These are phyloP conservation scores for Olyra latifolia DNA, from an alignment of 176 grass and related monocot genomes.

Conservation along the genomic window DNA sequence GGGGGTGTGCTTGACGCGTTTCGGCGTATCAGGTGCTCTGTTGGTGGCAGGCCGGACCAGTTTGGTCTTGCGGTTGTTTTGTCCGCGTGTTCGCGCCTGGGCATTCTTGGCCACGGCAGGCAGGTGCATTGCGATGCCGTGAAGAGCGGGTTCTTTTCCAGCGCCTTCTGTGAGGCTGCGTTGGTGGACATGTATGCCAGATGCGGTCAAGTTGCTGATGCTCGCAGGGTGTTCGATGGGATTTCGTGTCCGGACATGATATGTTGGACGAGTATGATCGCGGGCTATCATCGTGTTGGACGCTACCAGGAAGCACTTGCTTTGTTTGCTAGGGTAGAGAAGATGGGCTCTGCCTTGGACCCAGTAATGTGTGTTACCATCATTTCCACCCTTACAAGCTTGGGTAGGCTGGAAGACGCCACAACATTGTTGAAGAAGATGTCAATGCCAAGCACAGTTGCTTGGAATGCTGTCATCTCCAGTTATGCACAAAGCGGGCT, in stretches of 20 bases:
- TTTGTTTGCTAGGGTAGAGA: conserved; percentile 51
- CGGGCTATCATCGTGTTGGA: conserved; percentile 43
- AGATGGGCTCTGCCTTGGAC: conserved; percentile 35
- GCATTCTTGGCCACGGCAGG: conserved; percentile 26
- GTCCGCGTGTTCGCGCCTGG: conserved; percentile 43
- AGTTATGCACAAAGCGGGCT: conserved; percentile 41
- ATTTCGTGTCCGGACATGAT: conserved; percentile 45
- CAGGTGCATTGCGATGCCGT: conserved; percentile 52
- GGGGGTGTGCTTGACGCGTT: conserved; percentile 43
- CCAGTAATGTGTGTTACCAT: conserved; percentile 38
- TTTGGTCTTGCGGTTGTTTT: conserved; percentile 54
- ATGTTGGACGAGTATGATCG: conserved; percentile 69
- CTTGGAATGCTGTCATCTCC: conserved; percentile 77
- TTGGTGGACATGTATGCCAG: conserved; percentile 65
- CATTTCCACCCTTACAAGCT: conserved; percentile 53
- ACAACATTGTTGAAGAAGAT: conserved; percentile 42
- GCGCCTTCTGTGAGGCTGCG: conserved; percentile 48
- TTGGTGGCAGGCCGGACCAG: conserved; percentile 34
- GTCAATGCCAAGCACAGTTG: conserved; percentile 32
- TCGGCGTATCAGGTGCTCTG: conserved; percentile 18
- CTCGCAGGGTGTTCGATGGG: conserved; percentile 46
- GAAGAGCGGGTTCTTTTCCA: conserved; percentile 49
- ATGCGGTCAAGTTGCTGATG: conserved; percentile 35
- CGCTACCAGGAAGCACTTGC: conserved; percentile 35
- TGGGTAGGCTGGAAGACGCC: conserved; percentile 46